phyloP scores from a whole-genome alignment of 176 grass and related monocot species.

The Thinopyrum elongatum region DNA sequence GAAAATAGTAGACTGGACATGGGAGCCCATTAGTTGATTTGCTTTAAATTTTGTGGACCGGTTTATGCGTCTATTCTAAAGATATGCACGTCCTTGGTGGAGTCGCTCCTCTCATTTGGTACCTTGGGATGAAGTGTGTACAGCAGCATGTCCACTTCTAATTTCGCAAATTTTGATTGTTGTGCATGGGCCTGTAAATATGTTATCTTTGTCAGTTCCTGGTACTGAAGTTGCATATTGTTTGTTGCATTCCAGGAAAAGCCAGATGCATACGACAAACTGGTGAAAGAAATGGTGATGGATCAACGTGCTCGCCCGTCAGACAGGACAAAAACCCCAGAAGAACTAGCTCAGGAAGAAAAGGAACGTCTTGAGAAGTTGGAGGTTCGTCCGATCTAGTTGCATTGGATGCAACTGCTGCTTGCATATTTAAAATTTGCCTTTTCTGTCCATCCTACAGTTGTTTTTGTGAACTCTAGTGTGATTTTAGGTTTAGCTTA shows the following conservation, averaged over 20 bases:
- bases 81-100: background rate
- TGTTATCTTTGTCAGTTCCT: background rate
- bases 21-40: background rate
- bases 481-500: background rate
- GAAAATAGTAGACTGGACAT: background rate
- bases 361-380: slow-evolving; percentile 80
- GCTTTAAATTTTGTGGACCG: background rate
- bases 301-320: slow-evolving; percentile 81
- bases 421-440: slow-evolving; percentile 21
- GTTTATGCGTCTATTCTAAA: background rate
- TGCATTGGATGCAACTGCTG: background rate
- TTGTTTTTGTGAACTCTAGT: slow-evolving; percentile 25
- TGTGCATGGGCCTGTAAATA: background rate
- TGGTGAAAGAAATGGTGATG: slow-evolving; percentile 90
- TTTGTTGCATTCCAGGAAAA: slow-evolving; percentile 40
- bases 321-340: slow-evolving; percentile 85
- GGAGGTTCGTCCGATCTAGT: slow-evolving; percentile 48
- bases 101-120: background rate
- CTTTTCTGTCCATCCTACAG: background rate
- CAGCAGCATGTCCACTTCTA: background rate
- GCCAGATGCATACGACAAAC: slow-evolving; percentile 77
- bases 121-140: background rate
- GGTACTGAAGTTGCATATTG: slow-evolving; percentile 24
- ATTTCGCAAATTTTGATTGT: background rate
- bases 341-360: slow-evolving; percentile 94